Percentiles rank a stretch among this genome's conserved stretches.
phyloP scores from a whole-genome alignment of 2,329 filamentous ascomycete genomes.

The Trichoderma asperellum region DNA sequence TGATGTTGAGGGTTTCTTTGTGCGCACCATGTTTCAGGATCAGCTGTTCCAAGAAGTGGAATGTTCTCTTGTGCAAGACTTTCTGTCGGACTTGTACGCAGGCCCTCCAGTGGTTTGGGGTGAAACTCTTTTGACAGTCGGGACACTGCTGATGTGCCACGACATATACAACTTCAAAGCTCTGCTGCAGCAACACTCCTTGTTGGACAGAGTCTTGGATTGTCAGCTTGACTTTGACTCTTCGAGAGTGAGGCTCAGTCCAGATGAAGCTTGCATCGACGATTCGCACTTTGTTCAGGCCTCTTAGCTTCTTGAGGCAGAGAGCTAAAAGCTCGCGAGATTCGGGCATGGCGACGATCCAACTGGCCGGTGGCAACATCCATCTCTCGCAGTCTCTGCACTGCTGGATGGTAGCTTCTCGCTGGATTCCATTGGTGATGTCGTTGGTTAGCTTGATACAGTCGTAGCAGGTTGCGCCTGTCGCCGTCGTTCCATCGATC shows the following conservation, averaged over 20 bases:
- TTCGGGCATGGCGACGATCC: conserved; percentile 83
- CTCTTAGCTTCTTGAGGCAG: conserved; percentile 85
- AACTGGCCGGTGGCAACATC: conserved; percentile 83
- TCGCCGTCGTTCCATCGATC: conserved; percentile 86
- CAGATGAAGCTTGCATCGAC: conserved; percentile 97
- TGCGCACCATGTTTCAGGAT: conserved; percentile 94
- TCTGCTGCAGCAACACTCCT: conserved; percentile 78
- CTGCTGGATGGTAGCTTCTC: conserved; percentile 86
- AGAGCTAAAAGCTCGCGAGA: conserved; percentile 90
- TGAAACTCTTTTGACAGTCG: conserved; percentile 94
- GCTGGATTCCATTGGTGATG: conserved; percentile 86
- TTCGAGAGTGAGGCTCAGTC: conserved; percentile 94
- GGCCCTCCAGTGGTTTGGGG: conserved; percentile 92
- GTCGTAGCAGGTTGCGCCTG: conserved; percentile 91
- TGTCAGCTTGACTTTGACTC: conserved; percentile 93
- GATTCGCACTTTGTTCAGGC: conserved; percentile 86
- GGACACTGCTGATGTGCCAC: conserved; percentile 92
- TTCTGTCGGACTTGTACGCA: conserved; percentile 95
- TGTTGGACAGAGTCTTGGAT: conserved; percentile 73
- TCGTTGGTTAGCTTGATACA: conserved; percentile 94
- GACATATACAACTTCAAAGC: conserved; percentile 91
- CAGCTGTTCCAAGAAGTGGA: conserved; percentile 79
- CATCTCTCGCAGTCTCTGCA: conserved; percentile 95
- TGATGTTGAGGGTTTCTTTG: conserved; percentile 95
- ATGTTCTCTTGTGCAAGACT: conserved; percentile 87